Base-by-base conservation (phyloP, 1,139 yeast genomes). In the Zygotorulaspora mrakii region DNA sequence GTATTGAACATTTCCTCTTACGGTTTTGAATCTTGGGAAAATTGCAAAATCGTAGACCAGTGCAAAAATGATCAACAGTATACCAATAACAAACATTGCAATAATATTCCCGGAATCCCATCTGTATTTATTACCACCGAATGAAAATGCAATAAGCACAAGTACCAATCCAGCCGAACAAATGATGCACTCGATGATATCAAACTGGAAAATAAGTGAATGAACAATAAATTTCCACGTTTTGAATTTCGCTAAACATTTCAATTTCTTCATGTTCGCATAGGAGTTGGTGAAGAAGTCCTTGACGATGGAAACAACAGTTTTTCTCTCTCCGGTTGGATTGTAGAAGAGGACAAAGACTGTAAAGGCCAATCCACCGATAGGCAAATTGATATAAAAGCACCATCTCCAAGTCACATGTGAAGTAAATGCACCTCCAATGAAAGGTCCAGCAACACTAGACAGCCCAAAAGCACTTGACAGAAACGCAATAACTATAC, bases 351-450 rank as follows among this genome's bases (percentile, higher is more conserved):
- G 52, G 5, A 67, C 43, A 35, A 82, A 66, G 14, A 73, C 55
- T 0, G 62, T 56, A 12, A 73, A 61, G 1, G 83, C 79, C 3
- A 71, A 47, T 0, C 82, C 87, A 12, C 85, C 84, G 35, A 81
- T 64, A 4, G 89, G 87, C 43, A 83, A 61, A 56, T 82, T 82
- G 52, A 83, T 70, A 59, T 77, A 83, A 59, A 82, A 83, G 52
- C 86, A 78, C 89, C 89, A 82, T 57, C 91, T 70, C 91, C 91
- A 83, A 12, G 77, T 67, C 1, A 76, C 79, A 37, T 74, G 68
- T 10, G 76, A 57, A 2, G 84, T 70, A 50, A 80, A 74, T 1
- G 81, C 79, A 21, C 88, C 88, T 18, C 88, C 88, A 27, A 81
- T 55, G 38, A 81, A 66, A 0, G 89, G 89, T 1, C 88, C 89